These are phyloP conservation scores for Polymyxa betae DNA, from an alignment of 208 protist species.

Conservation along the genomic window DNA sequence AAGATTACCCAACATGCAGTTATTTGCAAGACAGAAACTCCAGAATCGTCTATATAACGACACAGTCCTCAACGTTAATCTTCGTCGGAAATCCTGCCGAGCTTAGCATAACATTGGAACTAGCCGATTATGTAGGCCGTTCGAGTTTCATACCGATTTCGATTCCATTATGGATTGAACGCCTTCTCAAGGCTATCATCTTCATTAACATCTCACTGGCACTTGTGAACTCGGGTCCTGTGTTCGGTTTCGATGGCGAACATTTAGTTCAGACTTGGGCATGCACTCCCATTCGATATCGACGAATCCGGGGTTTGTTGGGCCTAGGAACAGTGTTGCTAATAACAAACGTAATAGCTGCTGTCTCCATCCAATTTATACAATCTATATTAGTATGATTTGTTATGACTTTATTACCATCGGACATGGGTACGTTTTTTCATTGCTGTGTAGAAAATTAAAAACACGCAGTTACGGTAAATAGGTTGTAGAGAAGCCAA, in stretches of 20 bases:
- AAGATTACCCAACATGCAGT: background rate
- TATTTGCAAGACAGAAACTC: background rate
- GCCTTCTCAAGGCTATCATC: background rate
- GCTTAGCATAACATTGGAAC: background rate
- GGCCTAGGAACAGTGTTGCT: no score
- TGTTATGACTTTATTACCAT: no score
- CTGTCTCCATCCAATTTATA: no score
- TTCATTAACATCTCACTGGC: background rate
- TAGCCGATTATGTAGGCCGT: background rate
- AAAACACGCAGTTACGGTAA: no score
- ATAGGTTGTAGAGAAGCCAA: no score
- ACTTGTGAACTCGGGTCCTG: background rate
- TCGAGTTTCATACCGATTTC: background rate
- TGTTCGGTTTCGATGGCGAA: background rate
- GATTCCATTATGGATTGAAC: background rate
- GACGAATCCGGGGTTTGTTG: no score
- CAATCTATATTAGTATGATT: no score
- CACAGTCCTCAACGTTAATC: background rate
- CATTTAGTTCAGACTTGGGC: no score
- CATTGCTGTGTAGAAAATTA: no score
- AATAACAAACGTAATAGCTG: no score
- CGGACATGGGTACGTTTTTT: no score
- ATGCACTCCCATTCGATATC: no score
- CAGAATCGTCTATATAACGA: background rate
- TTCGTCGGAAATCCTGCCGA: background rate